Evolutionary conservation across 2,329 filamentous ascomycete genomes (phyloP).

Genomic region (Neodidymelliopsis sp.): DNA sequence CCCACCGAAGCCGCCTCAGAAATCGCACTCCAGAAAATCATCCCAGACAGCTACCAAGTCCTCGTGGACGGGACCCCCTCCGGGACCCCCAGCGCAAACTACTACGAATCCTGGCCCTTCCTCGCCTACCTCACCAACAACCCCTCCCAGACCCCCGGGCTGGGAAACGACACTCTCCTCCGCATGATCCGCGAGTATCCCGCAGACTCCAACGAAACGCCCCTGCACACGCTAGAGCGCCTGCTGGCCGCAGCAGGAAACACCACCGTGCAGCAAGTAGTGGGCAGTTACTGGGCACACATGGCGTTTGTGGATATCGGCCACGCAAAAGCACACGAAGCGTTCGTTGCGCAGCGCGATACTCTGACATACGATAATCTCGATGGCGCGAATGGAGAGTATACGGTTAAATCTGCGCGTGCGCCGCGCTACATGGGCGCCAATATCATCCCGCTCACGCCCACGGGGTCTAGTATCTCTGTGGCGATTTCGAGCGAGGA

Average conservation of each 20-base stretch:
- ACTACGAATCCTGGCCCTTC: constrained; percentile 62
- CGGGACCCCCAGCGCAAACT: constrained; percentile 46
- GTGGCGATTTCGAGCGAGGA: constrained; percentile 12
- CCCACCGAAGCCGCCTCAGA: constrained; percentile 50
- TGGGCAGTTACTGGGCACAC: constrained; percentile 60
- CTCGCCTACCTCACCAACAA: constrained; percentile 59
- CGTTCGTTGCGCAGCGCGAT: constrained; percentile 48
- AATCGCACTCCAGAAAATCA: constrained; percentile 54
- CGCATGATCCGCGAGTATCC: constrained; percentile 52
- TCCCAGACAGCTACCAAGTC: constrained; percentile 57
- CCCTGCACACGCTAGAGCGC: constrained; percentile 57
- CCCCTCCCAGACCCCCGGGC: constrained; percentile 50
- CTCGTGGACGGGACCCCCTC: constrained; percentile 57
- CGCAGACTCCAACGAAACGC: constrained; percentile 57
- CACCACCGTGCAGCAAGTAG: constrained; percentile 48
- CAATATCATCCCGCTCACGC: constrained; percentile 57
- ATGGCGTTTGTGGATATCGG: constrained; percentile 63
- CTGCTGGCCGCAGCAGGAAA: constrained; percentile 40
- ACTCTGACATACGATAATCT: constrained; percentile 54
- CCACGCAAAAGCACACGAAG: constrained; percentile 51
- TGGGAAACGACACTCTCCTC: constrained; percentile 27
- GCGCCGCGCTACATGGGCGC: constrained; percentile 59
- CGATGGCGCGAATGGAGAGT: constrained; percentile 47
- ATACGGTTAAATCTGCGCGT: constrained; percentile 53
- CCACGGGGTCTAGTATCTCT: constrained; percentile 37